A percentile compares a stretch with the other conserved stretches of the same genome.
Evolutionary conservation across 257 asterid species (phyloP).

Genomic region (Nicotiana undulata): DNA sequence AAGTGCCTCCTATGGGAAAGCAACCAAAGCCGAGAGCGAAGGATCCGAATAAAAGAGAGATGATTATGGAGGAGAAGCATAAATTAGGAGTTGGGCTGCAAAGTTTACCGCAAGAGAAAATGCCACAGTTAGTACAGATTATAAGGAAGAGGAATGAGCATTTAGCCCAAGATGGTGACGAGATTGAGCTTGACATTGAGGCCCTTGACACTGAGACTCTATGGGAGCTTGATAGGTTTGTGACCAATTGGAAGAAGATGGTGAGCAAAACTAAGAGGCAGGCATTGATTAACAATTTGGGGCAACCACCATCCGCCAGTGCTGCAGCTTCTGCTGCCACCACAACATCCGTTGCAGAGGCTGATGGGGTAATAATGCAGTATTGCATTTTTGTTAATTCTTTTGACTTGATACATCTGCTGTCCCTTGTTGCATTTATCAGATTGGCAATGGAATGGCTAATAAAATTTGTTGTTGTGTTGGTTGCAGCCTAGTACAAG

Average conservation of each 20-base stretch:
- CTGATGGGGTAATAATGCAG: constrained; percentile 51
- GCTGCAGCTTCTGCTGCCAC: constrained; percentile 26
- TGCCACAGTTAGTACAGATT: constrained; percentile 86
- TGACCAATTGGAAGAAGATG: constrained; percentile 94
- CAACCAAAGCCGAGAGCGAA: constrained; percentile 91
- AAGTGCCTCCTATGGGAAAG: constrained; percentile 29
- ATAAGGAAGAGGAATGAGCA: constrained; percentile 80
- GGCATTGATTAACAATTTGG: constrained; percentile 46
- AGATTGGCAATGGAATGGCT: background rate
- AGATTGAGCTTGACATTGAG: constrained; percentile 95
- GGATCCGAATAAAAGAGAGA: constrained; percentile 80
- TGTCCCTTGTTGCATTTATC: too few relatives aligned
- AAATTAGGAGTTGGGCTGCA: constrained; percentile 89
- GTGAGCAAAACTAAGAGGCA: constrained; percentile 90
- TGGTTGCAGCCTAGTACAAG: constrained; percentile 40
- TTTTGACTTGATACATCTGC: background rate
- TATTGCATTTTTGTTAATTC: background rate
- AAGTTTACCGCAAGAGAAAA: constrained; percentile 87
- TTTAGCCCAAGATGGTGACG: constrained; percentile 93
- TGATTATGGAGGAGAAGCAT: constrained; percentile 93
- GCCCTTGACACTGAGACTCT: constrained; percentile 90
- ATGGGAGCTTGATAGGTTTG: constrained; percentile 95
- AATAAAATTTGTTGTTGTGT: background rate
- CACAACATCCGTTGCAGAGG: constrained; percentile 32
- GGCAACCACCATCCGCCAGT: constrained; percentile 11